phyloP scores from a whole-genome alignment of 306 rosid genomes.

The Morella rubra region DNA sequence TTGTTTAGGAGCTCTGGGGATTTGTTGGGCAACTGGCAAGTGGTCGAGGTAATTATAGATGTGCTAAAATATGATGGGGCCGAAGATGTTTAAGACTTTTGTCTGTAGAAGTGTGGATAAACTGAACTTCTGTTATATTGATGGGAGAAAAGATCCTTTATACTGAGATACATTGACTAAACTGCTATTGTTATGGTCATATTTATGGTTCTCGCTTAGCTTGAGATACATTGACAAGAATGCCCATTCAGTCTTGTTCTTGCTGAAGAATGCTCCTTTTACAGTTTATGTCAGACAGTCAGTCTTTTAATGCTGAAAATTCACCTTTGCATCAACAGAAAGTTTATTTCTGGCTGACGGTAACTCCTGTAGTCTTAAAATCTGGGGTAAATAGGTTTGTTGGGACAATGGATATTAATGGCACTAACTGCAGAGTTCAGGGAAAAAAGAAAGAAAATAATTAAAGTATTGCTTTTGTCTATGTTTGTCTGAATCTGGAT shows the following conservation, averaged over 20 bases:
- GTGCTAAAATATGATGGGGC: background rate
- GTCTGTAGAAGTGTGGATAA: background rate
- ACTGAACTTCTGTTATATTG: too few species aligned
- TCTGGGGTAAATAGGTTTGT: background rate
- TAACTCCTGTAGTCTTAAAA: background rate
- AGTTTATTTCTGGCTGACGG: background rate
- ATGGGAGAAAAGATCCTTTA: background rate
- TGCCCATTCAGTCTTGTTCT: too few species aligned
- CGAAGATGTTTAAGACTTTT: background rate
- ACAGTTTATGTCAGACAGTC: background rate
- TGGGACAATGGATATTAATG: background rate
- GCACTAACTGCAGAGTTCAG: background rate
- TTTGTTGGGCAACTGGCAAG: background rate
- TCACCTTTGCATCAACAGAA: background rate
- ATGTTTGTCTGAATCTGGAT: background rate
- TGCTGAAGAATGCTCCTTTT: too few species aligned
- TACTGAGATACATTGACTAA: background rate
- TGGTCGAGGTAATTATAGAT: background rate
- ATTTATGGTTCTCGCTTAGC: background rate
- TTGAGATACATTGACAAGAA: too few species aligned
- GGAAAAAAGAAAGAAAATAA: background rate
- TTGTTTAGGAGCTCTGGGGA: background rate
- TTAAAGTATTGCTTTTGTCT: background rate
- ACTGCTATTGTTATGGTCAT: background rate
- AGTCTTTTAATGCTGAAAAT: background rate